phyloP scores from a whole-genome alignment of 257 asterid species.

The Paraleonurus japonicus region DNA sequence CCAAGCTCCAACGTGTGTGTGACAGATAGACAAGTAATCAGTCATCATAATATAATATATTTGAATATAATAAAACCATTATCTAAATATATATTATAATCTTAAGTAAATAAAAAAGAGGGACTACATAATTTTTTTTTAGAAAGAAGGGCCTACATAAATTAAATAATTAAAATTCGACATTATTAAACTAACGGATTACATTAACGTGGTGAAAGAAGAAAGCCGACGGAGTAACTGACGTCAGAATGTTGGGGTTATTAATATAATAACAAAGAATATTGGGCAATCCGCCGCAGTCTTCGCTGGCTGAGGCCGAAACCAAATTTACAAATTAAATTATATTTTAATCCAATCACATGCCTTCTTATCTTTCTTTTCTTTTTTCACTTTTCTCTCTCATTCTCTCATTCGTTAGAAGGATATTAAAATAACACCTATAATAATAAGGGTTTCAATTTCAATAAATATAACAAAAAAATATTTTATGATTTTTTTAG shows the following conservation, averaged over 20 bases:
- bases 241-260: slow-evolving; percentile 7
- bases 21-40: not conserved
- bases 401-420: no score
- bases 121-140: no score
- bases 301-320: not conserved
- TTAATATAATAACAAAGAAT: slow-evolving; percentile 21
- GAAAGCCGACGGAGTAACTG: not conserved
- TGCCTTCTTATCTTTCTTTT: not conserved
- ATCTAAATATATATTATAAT: not conserved
- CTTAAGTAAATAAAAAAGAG: not conserved
- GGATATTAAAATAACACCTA: no score
- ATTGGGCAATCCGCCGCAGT: not conserved
- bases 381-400: slow-evolving; percentile 20
- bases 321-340: not conserved
- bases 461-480: no score
- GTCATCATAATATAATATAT: not conserved
- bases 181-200: not conserved
- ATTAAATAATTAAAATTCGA: not conserved
- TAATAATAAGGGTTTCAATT: no score
- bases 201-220: not conserved
- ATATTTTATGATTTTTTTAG: no score
- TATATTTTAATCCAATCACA: slow-evolving; percentile 5
- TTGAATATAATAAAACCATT: not conserved
- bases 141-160: not conserved
- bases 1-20: not conserved